Conservation (phyloP, 2,329 filamentous ascomycete species). For the Venturia effusa region DNA sequence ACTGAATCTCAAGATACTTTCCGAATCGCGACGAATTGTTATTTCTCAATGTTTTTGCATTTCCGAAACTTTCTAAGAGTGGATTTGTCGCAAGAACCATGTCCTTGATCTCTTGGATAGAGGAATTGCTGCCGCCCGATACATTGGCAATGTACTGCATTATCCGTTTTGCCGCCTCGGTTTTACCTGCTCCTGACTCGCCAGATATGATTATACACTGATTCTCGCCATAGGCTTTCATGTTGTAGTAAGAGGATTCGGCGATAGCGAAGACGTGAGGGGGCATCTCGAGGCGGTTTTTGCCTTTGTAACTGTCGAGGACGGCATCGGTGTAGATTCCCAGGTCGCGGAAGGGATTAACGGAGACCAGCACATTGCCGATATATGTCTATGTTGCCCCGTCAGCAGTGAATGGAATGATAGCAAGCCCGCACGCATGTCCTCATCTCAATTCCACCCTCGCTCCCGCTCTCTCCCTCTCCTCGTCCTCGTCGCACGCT, state of each 20-base stretch:
- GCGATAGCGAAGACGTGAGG: constrained; percentile 97
- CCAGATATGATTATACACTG: constrained; percentile 99
- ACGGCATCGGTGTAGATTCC: constrained; percentile 96
- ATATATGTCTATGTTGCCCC: constrained; percentile 68
- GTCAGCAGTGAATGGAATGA: constrained; percentile 8
- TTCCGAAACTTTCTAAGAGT: constrained; percentile 92
- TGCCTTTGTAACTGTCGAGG: constrained; percentile 86
- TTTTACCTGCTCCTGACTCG: constrained; percentile 96
- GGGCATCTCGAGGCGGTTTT: constrained; percentile 87
- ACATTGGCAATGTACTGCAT: constrained; percentile 99
- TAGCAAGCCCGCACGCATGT: constrained; percentile 2
- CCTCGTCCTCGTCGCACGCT: not conserved
- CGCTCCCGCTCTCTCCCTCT: no score
- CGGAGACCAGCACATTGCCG: constrained; percentile 96
- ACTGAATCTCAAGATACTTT: constrained; percentile 96
- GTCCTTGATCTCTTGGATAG: constrained; percentile 95
- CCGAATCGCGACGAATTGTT: constrained; percentile 98
- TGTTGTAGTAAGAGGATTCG: constrained; percentile 96
- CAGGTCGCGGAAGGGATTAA: constrained; percentile 94
- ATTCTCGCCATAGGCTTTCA: constrained; percentile 99
- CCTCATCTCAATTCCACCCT: not conserved
- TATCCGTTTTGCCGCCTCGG: constrained; percentile 93
- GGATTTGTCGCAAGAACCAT: constrained; percentile 99
- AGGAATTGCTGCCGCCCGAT: constrained; percentile 71
- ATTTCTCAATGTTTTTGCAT: constrained; percentile 94